Base-by-base conservation (phyloP, 1,139 yeast genomes). In the Zygosaccharomyces pseudobailii region DNA sequence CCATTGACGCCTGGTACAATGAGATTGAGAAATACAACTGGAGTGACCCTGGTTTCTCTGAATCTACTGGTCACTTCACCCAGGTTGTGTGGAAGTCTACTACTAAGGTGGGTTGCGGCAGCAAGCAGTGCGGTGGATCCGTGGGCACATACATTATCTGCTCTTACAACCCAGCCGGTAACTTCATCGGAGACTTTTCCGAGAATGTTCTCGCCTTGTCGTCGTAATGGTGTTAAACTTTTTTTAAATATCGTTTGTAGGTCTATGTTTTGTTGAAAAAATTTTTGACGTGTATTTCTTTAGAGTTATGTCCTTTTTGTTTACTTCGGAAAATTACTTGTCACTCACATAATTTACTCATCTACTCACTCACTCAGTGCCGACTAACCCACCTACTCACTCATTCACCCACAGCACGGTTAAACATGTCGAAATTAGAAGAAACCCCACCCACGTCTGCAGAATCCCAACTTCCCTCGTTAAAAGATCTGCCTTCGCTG, bases 1-100 rank as follows among this genome's bases (percentile, higher is more conserved):
- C 88, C 40, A 82, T 87, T 49, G 75, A 78, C 39, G 96, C 92
- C 46, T 89, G 96, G 97, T 88, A 87, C 73, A 68, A 73, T 54
- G 96, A 87, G 71, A 81, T 81, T 57, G 55, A 62, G 8, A 55
- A 66, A 48, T 87, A 85, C 73, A 72, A 81, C 70, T 84, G 71
- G 69, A 55, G 66, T 22, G 60, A 71, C 52, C 75, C 77, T 42
- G 65, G 64, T 46, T 71, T 66, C 54, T 62, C 75, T 42, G 69
- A 67, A 28, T 40, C 60, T 42, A 73, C 82, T 51, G 83, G 86
- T 54, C 96, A 88, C 70, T 88, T 87, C 73, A 87, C 96, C 37
- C 95, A 86, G 69, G 76, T 88, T 54, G 83, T 88, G 44, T 88
- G 96, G 96, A 82, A 81, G 67, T 68, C 71, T 30, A 71, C 89